A percentile compares a stretch with the other conserved stretches of the same genome.
phyloP scores from a whole-genome alignment of 768 basidiomycete species.

The Lanmaoa rubissima region DNA sequence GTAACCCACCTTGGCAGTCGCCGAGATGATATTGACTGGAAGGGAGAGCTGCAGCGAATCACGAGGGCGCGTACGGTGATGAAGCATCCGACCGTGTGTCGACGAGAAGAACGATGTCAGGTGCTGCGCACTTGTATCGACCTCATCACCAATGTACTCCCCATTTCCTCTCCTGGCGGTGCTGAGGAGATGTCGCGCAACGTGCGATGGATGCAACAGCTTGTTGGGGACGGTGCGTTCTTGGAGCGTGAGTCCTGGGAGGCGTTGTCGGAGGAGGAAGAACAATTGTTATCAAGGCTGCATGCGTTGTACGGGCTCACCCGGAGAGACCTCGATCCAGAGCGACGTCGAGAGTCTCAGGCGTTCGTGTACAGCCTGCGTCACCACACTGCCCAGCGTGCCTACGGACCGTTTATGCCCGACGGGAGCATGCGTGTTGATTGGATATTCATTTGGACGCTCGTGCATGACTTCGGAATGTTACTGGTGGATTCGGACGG shows the following conservation, averaged over 20 bases:
- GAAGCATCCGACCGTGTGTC: slow-evolving; percentile 32
- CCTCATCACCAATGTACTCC: slow-evolving; percentile 43
- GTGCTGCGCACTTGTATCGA: slow-evolving; percentile 52
- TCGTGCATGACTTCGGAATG: slow-evolving; percentile 57
- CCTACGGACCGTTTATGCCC: slow-evolving; percentile 55
- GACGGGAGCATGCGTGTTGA: slow-evolving; percentile 47
- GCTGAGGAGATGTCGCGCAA: slow-evolving; percentile 43
- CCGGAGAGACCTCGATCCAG: slow-evolving; percentile 35
- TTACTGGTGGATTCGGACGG: slow-evolving; percentile 44
- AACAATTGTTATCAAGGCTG: slow-evolving; percentile 47
- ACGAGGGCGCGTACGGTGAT: slow-evolving; percentile 54
- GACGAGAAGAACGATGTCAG: slow-evolving; percentile 41
- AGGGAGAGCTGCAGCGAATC: slow-evolving; percentile 49
- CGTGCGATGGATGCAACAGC: slow-evolving; percentile 48
- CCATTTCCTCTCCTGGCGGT: slow-evolving; percentile 29
- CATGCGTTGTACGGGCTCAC: slow-evolving; percentile 61
- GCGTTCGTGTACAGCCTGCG: slow-evolving; percentile 62
- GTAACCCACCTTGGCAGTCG: slow-evolving; percentile 34
- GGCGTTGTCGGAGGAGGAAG: slow-evolving; percentile 35
- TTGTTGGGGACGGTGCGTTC: slow-evolving; percentile 43
- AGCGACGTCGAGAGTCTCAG: slow-evolving; percentile 41
- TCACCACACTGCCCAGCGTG: slow-evolving; percentile 48
- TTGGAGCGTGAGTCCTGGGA: slow-evolving; percentile 37
- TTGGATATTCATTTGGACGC: slow-evolving; percentile 57
- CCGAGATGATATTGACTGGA: slow-evolving; percentile 48